Percentiles rank a stretch among this genome's conserved stretches.
Conservation (phyloP, 2,329 filamentous ascomycete genomes). For the Metarhizium guizhouense region DNA sequence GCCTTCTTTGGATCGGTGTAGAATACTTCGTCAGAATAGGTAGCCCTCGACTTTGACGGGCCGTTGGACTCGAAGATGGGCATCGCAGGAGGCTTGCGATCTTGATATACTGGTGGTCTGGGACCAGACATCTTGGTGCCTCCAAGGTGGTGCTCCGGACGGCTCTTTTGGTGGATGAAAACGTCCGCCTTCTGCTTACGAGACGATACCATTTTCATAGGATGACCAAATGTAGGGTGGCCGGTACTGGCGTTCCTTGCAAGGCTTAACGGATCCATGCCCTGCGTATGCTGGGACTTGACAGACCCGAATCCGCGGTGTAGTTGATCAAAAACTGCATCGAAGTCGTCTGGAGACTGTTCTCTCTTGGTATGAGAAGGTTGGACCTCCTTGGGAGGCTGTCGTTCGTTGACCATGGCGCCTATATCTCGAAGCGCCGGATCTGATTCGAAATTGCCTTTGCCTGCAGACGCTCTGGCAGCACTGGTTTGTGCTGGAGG, state of each 20-base stretch:
- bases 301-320: conserved; percentile 20
- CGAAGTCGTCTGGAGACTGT: conserved; percentile 21
- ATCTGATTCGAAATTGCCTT: not conserved
- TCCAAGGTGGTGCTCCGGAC: conserved; percentile 46
- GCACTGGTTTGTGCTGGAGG: not conserved
- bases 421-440: conserved; percentile 11
- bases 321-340: conserved; percentile 23
- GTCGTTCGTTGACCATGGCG: conserved; percentile 40
- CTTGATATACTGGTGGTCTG: conserved; percentile 34
- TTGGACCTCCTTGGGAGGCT: conserved; percentile 19
- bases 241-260: not conserved
- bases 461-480: not conserved
- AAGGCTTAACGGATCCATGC: not conserved
- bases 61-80: conserved; percentile 38
- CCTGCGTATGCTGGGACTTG: conserved; percentile 14
- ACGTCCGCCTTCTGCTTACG: conserved; percentile 47
- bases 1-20: conserved; percentile 67
- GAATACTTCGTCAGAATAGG: conserved; percentile 36
- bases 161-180: conserved; percentile 44
- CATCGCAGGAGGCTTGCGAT: conserved; percentile 36
- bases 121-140: conserved; percentile 40
- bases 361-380: not conserved
- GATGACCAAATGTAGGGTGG: conserved; percentile 27
- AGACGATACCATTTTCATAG: conserved; percentile 36
- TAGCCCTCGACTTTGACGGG: conserved; percentile 4